Percentiles rank a stretch among this genome's conserved stretches.
These are phyloP conservation scores for Triadica sebifera DNA, from an alignment of 345 rosid genomes.

Conservation along the genomic window DNA sequence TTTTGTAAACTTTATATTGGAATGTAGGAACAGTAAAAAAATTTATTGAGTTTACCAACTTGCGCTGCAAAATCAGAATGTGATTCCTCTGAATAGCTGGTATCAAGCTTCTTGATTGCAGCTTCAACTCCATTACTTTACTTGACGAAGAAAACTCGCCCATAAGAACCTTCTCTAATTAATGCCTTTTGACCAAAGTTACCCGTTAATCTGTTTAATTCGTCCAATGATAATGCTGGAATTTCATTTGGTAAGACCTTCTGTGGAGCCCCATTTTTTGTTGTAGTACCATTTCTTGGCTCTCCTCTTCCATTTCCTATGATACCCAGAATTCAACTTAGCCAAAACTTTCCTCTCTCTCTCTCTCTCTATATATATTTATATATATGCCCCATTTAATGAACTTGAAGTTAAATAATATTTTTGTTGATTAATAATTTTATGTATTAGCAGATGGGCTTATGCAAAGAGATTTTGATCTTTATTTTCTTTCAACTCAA, in stretches of 20 bases:
- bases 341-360: no score
- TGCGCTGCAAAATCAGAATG: constrained; percentile 79
- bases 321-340: neutral
- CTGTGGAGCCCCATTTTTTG: constrained; percentile 69
- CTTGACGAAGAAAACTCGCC: constrained; percentile 75
- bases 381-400: no score
- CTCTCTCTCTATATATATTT: no score
- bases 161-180: constrained; percentile 94
- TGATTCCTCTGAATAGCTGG: constrained; percentile 66
- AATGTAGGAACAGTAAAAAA: neutral
- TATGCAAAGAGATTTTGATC: neutral
- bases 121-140: constrained; percentile 45
- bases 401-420: no score
- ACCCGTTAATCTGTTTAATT: constrained; percentile 53
- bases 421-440: no score
- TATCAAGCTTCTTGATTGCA: constrained; percentile 88
- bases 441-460: neutral
- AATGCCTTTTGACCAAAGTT: constrained; percentile 81
- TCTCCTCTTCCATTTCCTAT: constrained; percentile 66
- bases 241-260: constrained; percentile 73
- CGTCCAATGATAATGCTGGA: constrained; percentile 63
- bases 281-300: constrained; percentile 46
- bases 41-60: no score
- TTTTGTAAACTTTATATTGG: neutral
- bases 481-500: constrained; percentile 16